Percentiles rank a stretch among this genome's conserved stretches.
phyloP scores from a whole-genome alignment of 495 filamentous ascomycete species.

The Penicillium macrosclerotiorum region DNA sequence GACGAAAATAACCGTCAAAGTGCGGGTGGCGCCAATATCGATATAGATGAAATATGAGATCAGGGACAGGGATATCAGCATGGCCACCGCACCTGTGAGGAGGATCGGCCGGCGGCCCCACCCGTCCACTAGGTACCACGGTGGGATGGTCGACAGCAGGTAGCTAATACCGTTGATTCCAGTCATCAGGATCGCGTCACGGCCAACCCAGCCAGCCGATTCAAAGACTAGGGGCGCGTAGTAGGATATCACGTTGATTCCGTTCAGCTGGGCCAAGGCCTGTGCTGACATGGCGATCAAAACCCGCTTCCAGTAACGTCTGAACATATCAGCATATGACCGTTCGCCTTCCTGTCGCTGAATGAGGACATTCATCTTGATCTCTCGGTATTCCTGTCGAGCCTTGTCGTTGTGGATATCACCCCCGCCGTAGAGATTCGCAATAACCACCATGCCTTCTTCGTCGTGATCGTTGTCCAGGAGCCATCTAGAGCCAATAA shows the following conservation, averaged over 20 bases:
- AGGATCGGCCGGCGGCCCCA: slow-evolving; percentile 91
- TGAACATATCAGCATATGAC: slow-evolving; percentile 93
- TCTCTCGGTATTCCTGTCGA: slow-evolving; percentile 92
- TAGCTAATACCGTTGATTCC: slow-evolving; percentile 95
- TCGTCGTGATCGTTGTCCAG: slow-evolving; percentile 98
- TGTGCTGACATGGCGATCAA: slow-evolving; percentile 99
- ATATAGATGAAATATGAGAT: slow-evolving; percentile 97
- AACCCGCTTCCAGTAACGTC: slow-evolving; percentile 83
- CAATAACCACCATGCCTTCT: slow-evolving; percentile 96
- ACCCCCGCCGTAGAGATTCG: slow-evolving; percentile 92
- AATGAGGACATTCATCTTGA: slow-evolving; percentile 95
- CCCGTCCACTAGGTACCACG: slow-evolving; percentile 94
- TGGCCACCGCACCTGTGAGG: slow-evolving; percentile 84
- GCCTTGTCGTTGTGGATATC: slow-evolving; percentile 91
- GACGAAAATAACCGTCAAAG: slow-evolving; percentile 85
- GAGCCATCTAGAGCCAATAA: slow-evolving; percentile 70
- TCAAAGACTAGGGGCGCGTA: slow-evolving; percentile 97
- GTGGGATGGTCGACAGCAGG: slow-evolving; percentile 84
- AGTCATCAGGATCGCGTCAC: slow-evolving; percentile 92
- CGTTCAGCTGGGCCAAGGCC: slow-evolving; percentile 91
- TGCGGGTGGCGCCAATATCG: slow-evolving; percentile 71
- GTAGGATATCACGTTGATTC: slow-evolving; percentile 99
- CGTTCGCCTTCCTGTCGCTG: slow-evolving; percentile 93
- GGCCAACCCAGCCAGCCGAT: slow-evolving; percentile 88
- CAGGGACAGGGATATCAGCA: slow-evolving; percentile 84